Percentiles rank a stretch among this genome's conserved stretches.
These are phyloP conservation scores for Arachnomyces sp. DNA, from an alignment of 2,329 filamentous ascomycete species.

Conservation along the genomic window DNA sequence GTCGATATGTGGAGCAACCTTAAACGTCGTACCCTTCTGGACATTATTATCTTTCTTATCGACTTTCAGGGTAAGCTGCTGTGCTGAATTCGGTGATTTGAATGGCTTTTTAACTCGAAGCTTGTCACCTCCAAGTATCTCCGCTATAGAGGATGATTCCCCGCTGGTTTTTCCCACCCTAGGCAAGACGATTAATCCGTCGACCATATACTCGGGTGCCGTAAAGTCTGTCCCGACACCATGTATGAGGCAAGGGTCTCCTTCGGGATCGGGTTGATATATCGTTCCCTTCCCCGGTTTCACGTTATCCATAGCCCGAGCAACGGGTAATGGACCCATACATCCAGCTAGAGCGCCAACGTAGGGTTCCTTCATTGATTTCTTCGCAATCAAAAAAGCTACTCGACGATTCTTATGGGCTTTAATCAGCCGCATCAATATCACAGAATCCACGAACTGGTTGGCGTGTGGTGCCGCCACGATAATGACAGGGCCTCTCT, in stretches of 20 bases:
- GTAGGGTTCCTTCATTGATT: slow-evolving; percentile 71
- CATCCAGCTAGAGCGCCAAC: slow-evolving; percentile 71
- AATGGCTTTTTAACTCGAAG: slow-evolving; percentile 70
- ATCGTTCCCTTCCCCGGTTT: slow-evolving; percentile 63
- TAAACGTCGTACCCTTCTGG: slow-evolving; percentile 59
- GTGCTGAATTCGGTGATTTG: slow-evolving; percentile 58
- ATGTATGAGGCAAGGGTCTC: slow-evolving; percentile 64
- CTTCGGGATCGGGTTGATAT: slow-evolving; percentile 69
- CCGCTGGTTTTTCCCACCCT: slow-evolving; percentile 60
- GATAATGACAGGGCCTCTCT: slow-evolving; percentile 70
- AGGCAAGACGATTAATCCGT: slow-evolving; percentile 69
- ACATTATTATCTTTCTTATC: slow-evolving; percentile 57
- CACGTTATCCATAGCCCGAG: slow-evolving; percentile 70
- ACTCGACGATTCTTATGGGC: slow-evolving; percentile 70
- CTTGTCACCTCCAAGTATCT: slow-evolving; percentile 65
- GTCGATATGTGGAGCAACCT: slow-evolving; percentile 73
- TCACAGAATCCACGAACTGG: slow-evolving; percentile 80
- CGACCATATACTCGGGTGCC: slow-evolving; percentile 53
- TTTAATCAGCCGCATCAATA: slow-evolving; percentile 71
- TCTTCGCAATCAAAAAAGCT: slow-evolving; percentile 75
- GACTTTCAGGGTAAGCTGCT: slow-evolving; percentile 37
- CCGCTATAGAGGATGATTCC: slow-evolving; percentile 62
- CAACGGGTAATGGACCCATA: slow-evolving; percentile 73
- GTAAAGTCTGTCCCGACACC: slow-evolving; percentile 69
- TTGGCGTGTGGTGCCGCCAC: slow-evolving; percentile 86